Conservation (phyloP, 202 grass and related monocot genomes). For the Cymbopogon flexuosus region DNA sequence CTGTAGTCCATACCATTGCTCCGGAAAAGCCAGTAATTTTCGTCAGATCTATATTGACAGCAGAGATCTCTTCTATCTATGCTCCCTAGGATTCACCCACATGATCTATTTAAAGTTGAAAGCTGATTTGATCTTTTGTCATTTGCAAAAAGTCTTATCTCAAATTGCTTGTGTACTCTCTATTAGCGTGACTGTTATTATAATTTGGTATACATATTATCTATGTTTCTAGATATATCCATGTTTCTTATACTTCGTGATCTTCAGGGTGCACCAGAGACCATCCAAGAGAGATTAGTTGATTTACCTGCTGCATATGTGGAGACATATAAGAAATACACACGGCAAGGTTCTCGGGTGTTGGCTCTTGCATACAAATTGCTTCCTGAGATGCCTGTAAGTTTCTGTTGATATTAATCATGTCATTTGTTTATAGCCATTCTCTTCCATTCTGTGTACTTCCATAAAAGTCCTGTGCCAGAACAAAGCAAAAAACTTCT, state of each 20-base stretch:
- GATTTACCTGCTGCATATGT: slow-evolving; percentile 82
- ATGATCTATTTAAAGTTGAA: neutral
- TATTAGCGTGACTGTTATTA: neutral
- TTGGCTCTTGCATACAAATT: slow-evolving; percentile 90
- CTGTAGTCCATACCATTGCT: neutral
- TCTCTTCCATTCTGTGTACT: slow-evolving; percentile 13
- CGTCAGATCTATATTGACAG: neutral
- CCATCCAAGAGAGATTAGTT: slow-evolving; percentile 91
- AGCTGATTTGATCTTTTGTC: neutral
- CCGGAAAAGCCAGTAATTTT: neutral
- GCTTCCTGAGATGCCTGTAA: slow-evolving; percentile 96
- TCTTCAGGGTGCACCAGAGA: slow-evolving; percentile 92
- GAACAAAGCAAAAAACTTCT: slow-evolving; percentile 3
- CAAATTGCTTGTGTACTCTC: neutral
- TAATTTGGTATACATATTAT: neutral
- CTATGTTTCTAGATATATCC: neutral
- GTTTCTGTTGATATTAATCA: slow-evolving; percentile 26
- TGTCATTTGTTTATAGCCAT: neutral
- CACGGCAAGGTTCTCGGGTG: slow-evolving; percentile 88
- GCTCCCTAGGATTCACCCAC: neutral
- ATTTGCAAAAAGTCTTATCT: neutral
- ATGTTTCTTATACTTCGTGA: slow-evolving; percentile 15
- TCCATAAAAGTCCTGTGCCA: neutral
- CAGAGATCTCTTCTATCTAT: neutral
- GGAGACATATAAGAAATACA: slow-evolving; percentile 97